Evolutionary conservation across 2,329 filamentous ascomycete species (phyloP).

Genomic region (Epichloe uncinata): DNA sequence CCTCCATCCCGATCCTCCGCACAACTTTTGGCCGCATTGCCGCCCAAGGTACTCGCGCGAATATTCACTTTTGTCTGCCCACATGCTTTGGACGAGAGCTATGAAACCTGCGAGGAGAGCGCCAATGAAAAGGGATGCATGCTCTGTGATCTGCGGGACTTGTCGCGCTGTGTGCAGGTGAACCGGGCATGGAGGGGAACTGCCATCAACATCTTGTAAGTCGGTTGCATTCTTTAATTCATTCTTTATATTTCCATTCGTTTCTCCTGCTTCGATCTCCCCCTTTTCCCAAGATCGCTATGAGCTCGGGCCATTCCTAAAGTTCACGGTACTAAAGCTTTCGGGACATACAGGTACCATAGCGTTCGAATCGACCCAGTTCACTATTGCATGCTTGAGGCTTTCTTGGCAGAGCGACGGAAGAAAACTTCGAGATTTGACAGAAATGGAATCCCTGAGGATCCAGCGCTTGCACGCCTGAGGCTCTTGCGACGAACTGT

Average conservation of each 20-base stretch:
- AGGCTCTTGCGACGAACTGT: constrained; percentile 70
- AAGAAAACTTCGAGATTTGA: constrained; percentile 61
- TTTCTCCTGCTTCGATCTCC: not conserved
- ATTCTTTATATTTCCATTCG: not conserved
- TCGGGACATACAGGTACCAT: constrained; percentile 49
- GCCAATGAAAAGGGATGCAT: constrained; percentile 71
- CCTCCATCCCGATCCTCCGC: constrained; percentile 29
- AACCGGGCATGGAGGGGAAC: constrained; percentile 56
- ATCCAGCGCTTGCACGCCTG: constrained; percentile 64
- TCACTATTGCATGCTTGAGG: constrained; percentile 86
- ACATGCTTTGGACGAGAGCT: constrained; percentile 62
- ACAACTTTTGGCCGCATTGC: constrained; percentile 39
- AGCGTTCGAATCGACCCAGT: constrained; percentile 88
- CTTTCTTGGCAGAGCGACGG: constrained; percentile 67
- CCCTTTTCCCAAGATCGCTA: not conserved
- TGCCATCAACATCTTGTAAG: constrained; percentile 47
- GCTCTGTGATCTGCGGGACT: constrained; percentile 84
- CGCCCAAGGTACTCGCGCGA: constrained; percentile 54
- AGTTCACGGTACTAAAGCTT: not conserved
- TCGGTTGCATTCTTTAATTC: constrained; percentile 11
- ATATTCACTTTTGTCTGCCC: constrained; percentile 79
- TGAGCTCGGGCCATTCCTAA: not conserved
- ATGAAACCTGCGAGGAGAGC: constrained; percentile 72
- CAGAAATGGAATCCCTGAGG: constrained; percentile 66
- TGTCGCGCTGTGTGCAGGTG: constrained; percentile 65